Conservation (phyloP, 495 filamentous ascomycete species). For the Hypoxylon intermedium region DNA sequence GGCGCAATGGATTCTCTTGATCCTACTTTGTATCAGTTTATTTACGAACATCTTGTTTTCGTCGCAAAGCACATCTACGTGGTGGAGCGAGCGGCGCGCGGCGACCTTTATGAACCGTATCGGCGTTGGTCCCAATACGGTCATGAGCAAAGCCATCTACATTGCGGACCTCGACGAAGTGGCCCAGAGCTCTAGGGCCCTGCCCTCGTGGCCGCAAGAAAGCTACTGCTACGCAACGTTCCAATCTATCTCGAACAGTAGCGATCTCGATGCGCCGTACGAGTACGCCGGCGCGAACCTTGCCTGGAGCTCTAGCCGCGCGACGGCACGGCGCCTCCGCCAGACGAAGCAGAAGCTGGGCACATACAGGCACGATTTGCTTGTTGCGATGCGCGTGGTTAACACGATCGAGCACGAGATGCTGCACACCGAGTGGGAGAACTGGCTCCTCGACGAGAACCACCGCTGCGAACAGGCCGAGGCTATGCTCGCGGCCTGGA, state of each 20-base stretch:
- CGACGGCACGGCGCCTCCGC: conserved; percentile 70
- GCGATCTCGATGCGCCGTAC: conserved; percentile 59
- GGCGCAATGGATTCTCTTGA: conserved; percentile 77
- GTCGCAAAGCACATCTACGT: conserved; percentile 69
- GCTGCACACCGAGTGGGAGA: conserved; percentile 85
- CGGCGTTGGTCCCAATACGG: conserved; percentile 76
- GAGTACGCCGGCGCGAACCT: conserved; percentile 53
- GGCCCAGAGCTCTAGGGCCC: conserved; percentile 46
- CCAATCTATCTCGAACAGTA: conserved; percentile 59
- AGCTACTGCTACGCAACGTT: conserved; percentile 64
- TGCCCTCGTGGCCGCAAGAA: conserved; percentile 39
- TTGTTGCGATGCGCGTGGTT: conserved; percentile 88
- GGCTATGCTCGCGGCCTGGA: conserved; percentile 51
- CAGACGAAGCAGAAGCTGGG: conserved; percentile 82
- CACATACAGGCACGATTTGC: conserved; percentile 84
- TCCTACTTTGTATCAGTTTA: conserved; percentile 69
- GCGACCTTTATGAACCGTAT: conserved; percentile 77
- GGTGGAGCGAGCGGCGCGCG: conserved; percentile 87
- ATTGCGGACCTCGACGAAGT: conserved; percentile 80
- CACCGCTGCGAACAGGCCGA: conserved; percentile 69
- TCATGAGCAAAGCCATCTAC: conserved; percentile 87
- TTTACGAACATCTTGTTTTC: conserved; percentile 75
- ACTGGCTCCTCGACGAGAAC: conserved; percentile 80
- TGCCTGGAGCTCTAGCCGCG: conserved; percentile 57
- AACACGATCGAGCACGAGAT: conserved; percentile 89